phyloP scores from a whole-genome alignment of 164 flowering plant species.

The Kingdonia uniflora region DNA sequence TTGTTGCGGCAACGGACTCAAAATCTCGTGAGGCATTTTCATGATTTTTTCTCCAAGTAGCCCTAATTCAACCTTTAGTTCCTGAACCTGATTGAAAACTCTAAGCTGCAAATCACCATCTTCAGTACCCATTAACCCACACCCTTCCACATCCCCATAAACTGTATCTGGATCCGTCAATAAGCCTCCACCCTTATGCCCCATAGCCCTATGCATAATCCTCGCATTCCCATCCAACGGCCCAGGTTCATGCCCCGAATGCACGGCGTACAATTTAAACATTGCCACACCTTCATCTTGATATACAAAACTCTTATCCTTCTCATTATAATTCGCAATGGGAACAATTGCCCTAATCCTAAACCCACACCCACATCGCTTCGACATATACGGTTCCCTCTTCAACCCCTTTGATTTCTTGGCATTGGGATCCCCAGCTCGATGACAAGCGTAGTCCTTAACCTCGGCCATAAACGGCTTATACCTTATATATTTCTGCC shows the following conservation, averaged over 20 bases:
- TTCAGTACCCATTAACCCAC: slow-evolving; percentile 51
- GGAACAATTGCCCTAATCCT: slow-evolving; percentile 96
- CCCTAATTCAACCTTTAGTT: slow-evolving; percentile 57
- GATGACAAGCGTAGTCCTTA: slow-evolving; percentile 96
- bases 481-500: slow-evolving; percentile 94
- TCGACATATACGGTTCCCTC: slow-evolving; percentile 90
- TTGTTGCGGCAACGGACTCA: slow-evolving; percentile 65
- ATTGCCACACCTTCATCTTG: slow-evolving; percentile 89
- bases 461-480: slow-evolving; percentile 99
- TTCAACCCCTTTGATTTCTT: slow-evolving; percentile 75
- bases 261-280: slow-evolving; percentile 91
- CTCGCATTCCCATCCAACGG: slow-evolving; percentile 97
- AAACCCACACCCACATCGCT: slow-evolving; percentile 96
- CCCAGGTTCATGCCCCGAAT: slow-evolving; percentile 97
- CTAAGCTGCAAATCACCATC: slow-evolving; percentile 49
- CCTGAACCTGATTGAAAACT: slow-evolving; percentile 71
- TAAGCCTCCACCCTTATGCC: slow-evolving; percentile 54
- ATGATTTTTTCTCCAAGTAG: slow-evolving; percentile 52
- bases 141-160: slow-evolving; percentile 64
- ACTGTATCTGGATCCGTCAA: slow-evolving; percentile 61
- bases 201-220: slow-evolving; percentile 89
- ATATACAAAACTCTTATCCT: slow-evolving; percentile 91
- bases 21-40: slow-evolving; percentile 45
- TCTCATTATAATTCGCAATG: slow-evolving; percentile 85
- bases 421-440: slow-evolving; percentile 86